Base-by-base conservation (phyloP, 2,329 filamentous ascomycete genomes). In the Aurifilum marmelostoma region DNA sequence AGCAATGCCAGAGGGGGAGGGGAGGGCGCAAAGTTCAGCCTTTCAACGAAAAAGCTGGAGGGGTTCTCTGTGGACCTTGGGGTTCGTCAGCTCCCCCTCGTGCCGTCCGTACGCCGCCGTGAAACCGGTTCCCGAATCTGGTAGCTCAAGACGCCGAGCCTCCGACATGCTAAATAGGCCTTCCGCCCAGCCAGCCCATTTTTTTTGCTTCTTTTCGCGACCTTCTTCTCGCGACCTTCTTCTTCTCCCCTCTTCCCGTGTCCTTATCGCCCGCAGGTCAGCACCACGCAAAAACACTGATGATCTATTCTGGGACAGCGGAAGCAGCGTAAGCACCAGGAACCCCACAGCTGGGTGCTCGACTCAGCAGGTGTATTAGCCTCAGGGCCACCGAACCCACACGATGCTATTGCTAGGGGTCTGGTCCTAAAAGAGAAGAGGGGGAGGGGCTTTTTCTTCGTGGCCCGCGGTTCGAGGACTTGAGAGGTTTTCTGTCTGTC, bases 71-170 rank as follows among this genome's bases (percentile, higher is more conserved):
- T 52, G 41, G 60, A 59, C 39, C 29, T 61, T 34, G 50, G 8
- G 8, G 65, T 64, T 71, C 58, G 67, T 69, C 69, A 69, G 69
- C 69, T 65, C 66, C 43, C 43, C 43, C 21, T 32, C 14, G 11
- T 64, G 62, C 50, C 65, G 54, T 60, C 56, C 56, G 65, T 52
- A 60, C 39, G 54, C 39, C 32, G 37, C 37, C 58, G 56, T 61
- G 37, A 24, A 61, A 59, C 65, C 39, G 56, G 65, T 37, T 66
- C 41, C 64, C 65, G 54, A 50, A 66, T 50, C 18, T 60, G 65
- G 65, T 59, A 61, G 54, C 39, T 61, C 39, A 61, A 66, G 54
- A 66, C 65, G 54, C 65, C 65, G 65, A 66, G 39, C 37, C 65
- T 52, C 65, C 65, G 65, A 66, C 65, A 47, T 66, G 29, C 41